A percentile compares a stretch with the other conserved stretches of the same genome.
phyloP scores from a whole-genome alignment of 805 yeast genomes.

The Lipomyces oligophaga region DNA sequence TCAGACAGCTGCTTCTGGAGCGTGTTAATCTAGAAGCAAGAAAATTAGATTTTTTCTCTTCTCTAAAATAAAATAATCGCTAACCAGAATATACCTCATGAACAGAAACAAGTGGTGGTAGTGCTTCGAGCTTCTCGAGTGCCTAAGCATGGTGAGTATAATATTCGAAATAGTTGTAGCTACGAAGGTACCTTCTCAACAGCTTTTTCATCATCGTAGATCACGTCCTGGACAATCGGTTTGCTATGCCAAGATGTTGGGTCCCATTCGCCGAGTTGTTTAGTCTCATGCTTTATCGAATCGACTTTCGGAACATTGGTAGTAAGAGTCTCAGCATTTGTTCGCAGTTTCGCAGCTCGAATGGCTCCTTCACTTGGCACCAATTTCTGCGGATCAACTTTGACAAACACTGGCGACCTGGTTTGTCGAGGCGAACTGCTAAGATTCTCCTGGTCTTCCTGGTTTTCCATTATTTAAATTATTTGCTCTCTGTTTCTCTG shows the following conservation, averaged over 20 bases:
- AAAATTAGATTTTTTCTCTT: neutral
- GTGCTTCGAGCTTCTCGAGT: slow-evolving; percentile 41
- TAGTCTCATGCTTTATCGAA: neutral
- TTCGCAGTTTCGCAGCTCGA: slow-evolving; percentile 40
- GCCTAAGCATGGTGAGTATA: slow-evolving; percentile 31
- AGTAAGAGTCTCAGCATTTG: slow-evolving; percentile 34
- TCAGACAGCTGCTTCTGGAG: slow-evolving; percentile 38
- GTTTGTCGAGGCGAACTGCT: no score
- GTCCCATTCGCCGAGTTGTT: slow-evolving; percentile 37
- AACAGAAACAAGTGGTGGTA: slow-evolving; percentile 44
- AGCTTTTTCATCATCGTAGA: slow-evolving; percentile 39
- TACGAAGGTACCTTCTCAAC: slow-evolving; percentile 35
- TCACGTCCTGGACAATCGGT: slow-evolving; percentile 45
- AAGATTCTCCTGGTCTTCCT: no score
- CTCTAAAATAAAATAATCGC: neutral
- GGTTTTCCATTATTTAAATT: no score
- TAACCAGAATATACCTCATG: slow-evolving; percentile 30
- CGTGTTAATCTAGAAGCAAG: slow-evolving; percentile 32
- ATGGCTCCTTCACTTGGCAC: slow-evolving; percentile 40
- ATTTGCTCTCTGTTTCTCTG: no score
- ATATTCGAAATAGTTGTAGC: neutral
- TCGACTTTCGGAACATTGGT: no score
- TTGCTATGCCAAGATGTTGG: slow-evolving; percentile 44
- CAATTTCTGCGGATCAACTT: slow-evolving; percentile 38
- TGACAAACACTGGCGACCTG: slow-evolving; percentile 26